phyloP scores from a whole-genome alignment of 805 yeast genomes.

The Candida silvatica region DNA sequence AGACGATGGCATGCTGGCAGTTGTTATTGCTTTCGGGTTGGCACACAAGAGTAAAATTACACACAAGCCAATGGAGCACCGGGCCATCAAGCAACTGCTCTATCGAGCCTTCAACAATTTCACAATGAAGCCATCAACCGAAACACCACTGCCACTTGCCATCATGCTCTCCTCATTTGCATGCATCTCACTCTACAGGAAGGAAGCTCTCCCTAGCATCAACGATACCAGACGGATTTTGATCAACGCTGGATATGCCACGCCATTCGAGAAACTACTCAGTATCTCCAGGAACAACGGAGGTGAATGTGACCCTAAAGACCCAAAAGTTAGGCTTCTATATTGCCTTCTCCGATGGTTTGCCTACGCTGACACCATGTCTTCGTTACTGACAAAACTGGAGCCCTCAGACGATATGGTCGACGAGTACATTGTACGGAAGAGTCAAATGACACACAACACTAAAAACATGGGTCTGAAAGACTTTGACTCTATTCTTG shows the following conservation, averaged over 20 bases:
- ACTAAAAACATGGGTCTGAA: no score
- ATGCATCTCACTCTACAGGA: not conserved
- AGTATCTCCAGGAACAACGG: not conserved
- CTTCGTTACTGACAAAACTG: slow-evolving; percentile 47
- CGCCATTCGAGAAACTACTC: not conserved
- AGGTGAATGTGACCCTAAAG: slow-evolving; percentile 31
- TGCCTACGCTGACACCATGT: slow-evolving; percentile 56
- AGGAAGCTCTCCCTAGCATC: not conserved
- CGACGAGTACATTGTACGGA: no score
- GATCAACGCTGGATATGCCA: not conserved
- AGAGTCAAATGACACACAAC: no score
- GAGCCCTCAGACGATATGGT: slow-evolving; percentile 19
- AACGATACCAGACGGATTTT: not conserved
- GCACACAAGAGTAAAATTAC: slow-evolving; percentile 23
- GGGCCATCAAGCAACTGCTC: not conserved
- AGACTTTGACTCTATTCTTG: no score
- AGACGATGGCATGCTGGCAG: slow-evolving; percentile 45
- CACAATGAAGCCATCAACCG: not conserved
- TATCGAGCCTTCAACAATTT: not conserved
- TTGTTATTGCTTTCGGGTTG: slow-evolving; percentile 43
- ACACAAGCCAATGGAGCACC: not conserved
- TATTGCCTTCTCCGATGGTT: slow-evolving; percentile 61
- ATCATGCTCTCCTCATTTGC: not conserved
- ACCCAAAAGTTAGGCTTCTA: no score
- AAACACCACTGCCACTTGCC: not conserved